Conservation (phyloP, 2,329 filamentous ascomycete genomes). For the Neurospora sp. region DNA sequence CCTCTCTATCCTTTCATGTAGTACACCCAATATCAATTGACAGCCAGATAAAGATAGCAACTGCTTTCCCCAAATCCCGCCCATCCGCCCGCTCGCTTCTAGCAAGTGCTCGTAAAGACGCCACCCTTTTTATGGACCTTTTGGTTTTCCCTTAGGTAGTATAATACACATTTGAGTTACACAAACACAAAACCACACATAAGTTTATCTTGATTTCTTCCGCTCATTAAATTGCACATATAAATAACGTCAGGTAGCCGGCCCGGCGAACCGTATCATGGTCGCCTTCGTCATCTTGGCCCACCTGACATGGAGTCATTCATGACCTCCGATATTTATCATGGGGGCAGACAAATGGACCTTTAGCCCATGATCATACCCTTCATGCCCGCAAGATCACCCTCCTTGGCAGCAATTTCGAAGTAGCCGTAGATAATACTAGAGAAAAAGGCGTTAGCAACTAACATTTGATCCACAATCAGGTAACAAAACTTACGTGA, state of each 20-base stretch:
- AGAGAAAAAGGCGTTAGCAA: constrained; percentile 23
- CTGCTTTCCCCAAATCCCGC: not conserved
- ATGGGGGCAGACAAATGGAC: no score
- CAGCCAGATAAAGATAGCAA: not conserved
- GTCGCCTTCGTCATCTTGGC: not conserved
- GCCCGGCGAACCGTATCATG: not conserved
- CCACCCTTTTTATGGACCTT: not conserved
- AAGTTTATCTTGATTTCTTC: not conserved
- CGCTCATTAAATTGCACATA: not conserved
- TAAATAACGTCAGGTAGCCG: not conserved
- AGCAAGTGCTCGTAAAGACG: not conserved
- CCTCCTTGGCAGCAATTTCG: constrained; percentile 97
- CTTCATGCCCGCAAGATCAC: constrained; percentile 78
- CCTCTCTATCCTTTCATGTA: not conserved
- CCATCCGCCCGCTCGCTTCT: not conserved
- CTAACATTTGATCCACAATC: not conserved
- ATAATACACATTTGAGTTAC: not conserved
- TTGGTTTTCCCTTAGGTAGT: not conserved
- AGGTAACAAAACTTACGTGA: constrained; percentile 64
- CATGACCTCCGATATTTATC: not conserved
- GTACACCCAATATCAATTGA: not conserved
- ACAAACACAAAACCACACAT: not conserved
- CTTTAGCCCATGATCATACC: constrained; percentile 61
- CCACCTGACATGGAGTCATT: not conserved
- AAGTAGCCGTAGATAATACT: constrained; percentile 99